Conservation (phyloP, 129 eudicot genomes). For the Gnaphalium uliginosum region DNA sequence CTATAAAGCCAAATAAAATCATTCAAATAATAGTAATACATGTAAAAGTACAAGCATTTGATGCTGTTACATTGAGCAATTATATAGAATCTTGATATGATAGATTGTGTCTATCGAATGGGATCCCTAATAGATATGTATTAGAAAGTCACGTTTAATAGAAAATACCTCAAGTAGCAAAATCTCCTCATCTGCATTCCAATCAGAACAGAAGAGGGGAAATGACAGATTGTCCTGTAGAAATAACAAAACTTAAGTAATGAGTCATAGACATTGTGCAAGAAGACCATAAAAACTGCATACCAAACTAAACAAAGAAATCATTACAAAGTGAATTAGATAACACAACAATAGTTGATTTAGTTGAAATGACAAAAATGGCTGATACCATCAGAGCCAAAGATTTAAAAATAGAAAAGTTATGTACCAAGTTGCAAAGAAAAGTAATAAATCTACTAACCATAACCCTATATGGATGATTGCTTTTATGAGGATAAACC, state of each 20-base stretch:
- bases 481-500: slow-evolving; percentile 92
- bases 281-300: background rate
- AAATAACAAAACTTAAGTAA: slow-evolving; percentile 2
- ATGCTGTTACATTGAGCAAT: background rate
- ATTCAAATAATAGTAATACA: background rate
- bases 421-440: slow-evolving; percentile 3
- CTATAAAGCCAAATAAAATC: slow-evolving; percentile 1
- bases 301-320: background rate
- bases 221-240: slow-evolving; percentile 86
- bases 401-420: background rate
- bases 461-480: slow-evolving; percentile 93
- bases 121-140: background rate
- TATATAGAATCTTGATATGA: background rate
- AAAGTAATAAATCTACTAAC: slow-evolving; percentile 44
- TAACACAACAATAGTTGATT: background rate
- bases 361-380: background rate
- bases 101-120: background rate
- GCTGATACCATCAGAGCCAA: background rate
- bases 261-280: background rate
- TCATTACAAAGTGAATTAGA: background rate
- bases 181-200: slow-evolving; percentile 99
- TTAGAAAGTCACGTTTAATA: background rate
- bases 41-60: background rate
- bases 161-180: slow-evolving; percentile 81
- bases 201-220: slow-evolving; percentile 86